Conservation (phyloP, 2,329 filamentous ascomycete species). For the Gnomoniopsis smithogilvyi region DNA sequence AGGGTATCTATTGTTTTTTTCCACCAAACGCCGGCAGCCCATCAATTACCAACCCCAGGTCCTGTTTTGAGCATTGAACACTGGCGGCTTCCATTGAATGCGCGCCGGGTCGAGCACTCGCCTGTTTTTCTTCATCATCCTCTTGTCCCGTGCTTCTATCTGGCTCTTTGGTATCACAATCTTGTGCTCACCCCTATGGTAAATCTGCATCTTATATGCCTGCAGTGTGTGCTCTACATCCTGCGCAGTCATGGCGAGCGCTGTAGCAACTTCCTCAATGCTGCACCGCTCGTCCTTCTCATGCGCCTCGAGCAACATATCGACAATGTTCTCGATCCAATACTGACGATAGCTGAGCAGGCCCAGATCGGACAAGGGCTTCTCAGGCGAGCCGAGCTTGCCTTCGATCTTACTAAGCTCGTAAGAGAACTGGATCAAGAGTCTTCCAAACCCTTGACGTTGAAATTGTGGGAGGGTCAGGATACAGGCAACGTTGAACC, state of each 20-base stretch:
- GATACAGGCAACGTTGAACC: slow-evolving; percentile 98
- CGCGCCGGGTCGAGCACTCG: slow-evolving; percentile 72
- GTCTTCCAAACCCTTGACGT: slow-evolving; percentile 85
- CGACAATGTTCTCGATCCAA: slow-evolving; percentile 93
- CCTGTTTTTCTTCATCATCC: slow-evolving; percentile 76
- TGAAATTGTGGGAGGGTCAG: slow-evolving; percentile 95
- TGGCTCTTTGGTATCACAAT: slow-evolving; percentile 87
- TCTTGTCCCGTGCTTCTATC: slow-evolving; percentile 74
- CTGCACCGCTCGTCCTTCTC: slow-evolving; percentile 70
- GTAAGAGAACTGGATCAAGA: slow-evolving; percentile 97
- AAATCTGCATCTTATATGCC: slow-evolving; percentile 90
- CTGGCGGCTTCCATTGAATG: slow-evolving; percentile 93
- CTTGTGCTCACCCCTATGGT: slow-evolving; percentile 95
- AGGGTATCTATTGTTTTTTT: slow-evolving; percentile 12
- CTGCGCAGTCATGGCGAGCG: slow-evolving; percentile 92
- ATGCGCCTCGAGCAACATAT: slow-evolving; percentile 72
- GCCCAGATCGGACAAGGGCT: slow-evolving; percentile 90
- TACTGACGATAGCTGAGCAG: slow-evolving; percentile 93
- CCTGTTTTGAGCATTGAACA: slow-evolving; percentile 83
- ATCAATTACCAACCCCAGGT: slow-evolving; percentile 86
- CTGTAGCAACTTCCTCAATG: slow-evolving; percentile 77
- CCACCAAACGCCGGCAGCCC: neutral
- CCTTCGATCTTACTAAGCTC: slow-evolving; percentile 93
- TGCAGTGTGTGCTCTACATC: slow-evolving; percentile 95
- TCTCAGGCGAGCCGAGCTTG: slow-evolving; percentile 94